These are phyloP conservation scores for Alternaria viburni DNA, from an alignment of 2,329 filamentous ascomycete species.

Conservation along the genomic window DNA sequence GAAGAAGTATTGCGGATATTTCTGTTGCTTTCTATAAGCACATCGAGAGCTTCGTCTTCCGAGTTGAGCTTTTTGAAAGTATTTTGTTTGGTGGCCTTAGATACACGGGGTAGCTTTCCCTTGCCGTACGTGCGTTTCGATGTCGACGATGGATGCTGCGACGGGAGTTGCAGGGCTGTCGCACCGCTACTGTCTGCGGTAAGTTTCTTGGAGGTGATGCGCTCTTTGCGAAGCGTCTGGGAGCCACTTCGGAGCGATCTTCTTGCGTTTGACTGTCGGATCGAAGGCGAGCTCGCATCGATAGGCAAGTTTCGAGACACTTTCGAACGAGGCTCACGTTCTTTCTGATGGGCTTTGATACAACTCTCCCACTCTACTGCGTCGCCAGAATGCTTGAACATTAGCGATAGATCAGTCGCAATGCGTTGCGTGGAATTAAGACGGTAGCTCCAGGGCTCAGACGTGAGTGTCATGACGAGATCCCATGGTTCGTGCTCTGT, in stretches of 20 bases:
- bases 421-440: slow-evolving; percentile 26
- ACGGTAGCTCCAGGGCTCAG: slow-evolving; percentile 25
- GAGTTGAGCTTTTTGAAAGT: slow-evolving; percentile 7
- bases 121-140: slow-evolving; percentile 6
- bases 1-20: not conserved
- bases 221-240: not conserved
- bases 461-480: slow-evolving; percentile 22
- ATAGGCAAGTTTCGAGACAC: slow-evolving; percentile 4
- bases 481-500: slow-evolving; percentile 28
- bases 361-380: slow-evolving; percentile 27
- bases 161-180: not conserved
- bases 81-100: slow-evolving; percentile 18
- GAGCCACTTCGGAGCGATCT: not conserved
- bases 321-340: not conserved
- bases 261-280: not conserved
- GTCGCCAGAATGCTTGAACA: slow-evolving; percentile 24
- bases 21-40: not conserved
- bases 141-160: not conserved
- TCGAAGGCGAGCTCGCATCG: not conserved
- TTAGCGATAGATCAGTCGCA: slow-evolving; percentile 27
- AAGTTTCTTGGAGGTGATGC: not conserved
- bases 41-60: slow-evolving; percentile 8
- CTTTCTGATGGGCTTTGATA: slow-evolving; percentile 20
- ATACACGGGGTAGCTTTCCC: slow-evolving; percentile 25
- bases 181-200: not conserved